Conservation (phyloP, 73 alveolate species). For the Stentor roeselii region DNA sequence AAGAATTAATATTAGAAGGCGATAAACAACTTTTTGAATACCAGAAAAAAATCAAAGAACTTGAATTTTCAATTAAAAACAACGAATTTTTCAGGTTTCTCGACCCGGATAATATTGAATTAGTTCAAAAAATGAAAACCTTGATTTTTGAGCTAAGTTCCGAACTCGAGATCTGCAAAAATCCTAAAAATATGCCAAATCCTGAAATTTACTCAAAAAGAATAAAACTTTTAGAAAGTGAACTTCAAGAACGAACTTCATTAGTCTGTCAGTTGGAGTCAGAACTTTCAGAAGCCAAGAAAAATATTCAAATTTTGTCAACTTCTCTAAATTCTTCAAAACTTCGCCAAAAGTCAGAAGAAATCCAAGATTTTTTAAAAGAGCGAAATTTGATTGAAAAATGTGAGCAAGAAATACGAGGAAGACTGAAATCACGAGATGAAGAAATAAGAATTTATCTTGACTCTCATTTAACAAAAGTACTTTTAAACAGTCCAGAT, state of each 20-base stretch:
- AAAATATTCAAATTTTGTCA: not conserved
- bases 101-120: not conserved
- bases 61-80: not conserved
- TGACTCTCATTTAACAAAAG: slow-evolving; percentile 42
- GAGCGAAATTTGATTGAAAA: not conserved
- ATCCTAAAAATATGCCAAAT: slow-evolving; percentile 21
- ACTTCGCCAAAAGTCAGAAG: not conserved
- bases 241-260: not conserved
- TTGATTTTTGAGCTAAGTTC: not conserved
- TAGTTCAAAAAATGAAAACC: not conserved
- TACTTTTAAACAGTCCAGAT: slow-evolving; percentile 21
- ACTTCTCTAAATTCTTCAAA: not conserved
- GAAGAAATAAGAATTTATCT: slow-evolving; percentile 38
- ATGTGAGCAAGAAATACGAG: slow-evolving; percentile 39
- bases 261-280: not conserved
- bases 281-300: not conserved
- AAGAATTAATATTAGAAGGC: not conserved
- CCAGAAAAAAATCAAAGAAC: not conserved
- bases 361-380: not conserved
- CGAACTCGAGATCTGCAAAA: not conserved
- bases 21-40: not conserved
- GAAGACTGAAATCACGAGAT: slow-evolving; percentile 31
- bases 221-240: not conserved
- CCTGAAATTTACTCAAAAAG: not conserved
- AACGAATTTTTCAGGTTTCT: not conserved